A percentile compares a stretch with the other conserved stretches of the same genome.
Evolutionary conservation across 306 rosid species (phyloP).

Genomic region (Cicer arietinum): DNA sequence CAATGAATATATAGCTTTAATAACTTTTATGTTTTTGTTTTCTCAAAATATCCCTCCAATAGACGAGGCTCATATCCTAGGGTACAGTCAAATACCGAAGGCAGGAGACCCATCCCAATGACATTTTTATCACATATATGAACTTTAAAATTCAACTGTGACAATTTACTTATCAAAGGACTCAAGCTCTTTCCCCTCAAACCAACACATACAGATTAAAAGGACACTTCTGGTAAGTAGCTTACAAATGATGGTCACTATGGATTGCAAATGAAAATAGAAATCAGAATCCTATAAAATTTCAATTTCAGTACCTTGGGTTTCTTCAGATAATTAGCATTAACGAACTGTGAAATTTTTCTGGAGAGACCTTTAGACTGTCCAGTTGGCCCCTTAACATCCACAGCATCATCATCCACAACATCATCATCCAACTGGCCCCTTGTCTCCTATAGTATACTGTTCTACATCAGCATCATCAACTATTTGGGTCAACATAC

Average conservation of each 20-base stretch:
- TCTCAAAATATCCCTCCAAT: background rate
- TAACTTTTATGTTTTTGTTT: background rate
- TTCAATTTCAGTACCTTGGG: slow-evolving; percentile 58
- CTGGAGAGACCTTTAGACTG: slow-evolving; percentile 49
- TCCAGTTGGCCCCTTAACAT: slow-evolving; percentile 41
- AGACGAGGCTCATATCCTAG: background rate
- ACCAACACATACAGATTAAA: background rate
- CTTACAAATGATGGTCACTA: background rate
- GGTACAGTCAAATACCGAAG: background rate
- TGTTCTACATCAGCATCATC: too few species aligned
- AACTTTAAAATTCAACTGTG: background rate
- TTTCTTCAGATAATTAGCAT: slow-evolving; percentile 52
- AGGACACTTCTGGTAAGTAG: background rate
- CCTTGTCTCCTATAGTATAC: too few species aligned
- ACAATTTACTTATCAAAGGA: too few species aligned
- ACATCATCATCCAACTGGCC: slow-evolving; percentile 58
- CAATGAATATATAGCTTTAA: background rate
- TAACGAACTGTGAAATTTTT: slow-evolving; percentile 52
- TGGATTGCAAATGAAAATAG: slow-evolving; percentile 31
- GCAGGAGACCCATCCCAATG: background rate
- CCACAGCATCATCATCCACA: slow-evolving; percentile 65
- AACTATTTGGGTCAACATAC: too few species aligned
- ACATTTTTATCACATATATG: background rate
- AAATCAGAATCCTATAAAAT: slow-evolving; percentile 8
- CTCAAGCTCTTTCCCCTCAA: slow-evolving; percentile 2